A percentile compares a stretch with the other conserved stretches of the same genome.
Conservation (phyloP, 768 basidiomycete genomes). For the Mycena indigotica region DNA sequence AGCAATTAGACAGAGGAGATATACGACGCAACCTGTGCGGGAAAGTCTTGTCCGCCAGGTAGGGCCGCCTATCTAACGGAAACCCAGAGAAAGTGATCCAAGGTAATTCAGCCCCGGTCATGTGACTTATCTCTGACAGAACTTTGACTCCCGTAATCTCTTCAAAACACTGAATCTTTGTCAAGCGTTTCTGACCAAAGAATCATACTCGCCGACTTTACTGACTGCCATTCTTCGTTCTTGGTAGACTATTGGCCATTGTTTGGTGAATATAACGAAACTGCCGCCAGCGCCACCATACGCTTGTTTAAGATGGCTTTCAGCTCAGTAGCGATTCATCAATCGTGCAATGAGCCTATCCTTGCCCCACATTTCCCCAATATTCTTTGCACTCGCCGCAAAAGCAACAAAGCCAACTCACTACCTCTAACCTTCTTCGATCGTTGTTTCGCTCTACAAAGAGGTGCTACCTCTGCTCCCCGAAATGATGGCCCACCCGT, state of each 20-base stretch:
- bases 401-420: constrained; percentile 89
- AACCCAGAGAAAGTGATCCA: constrained; percentile 80
- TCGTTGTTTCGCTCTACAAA: constrained; percentile 95
- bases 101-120: constrained; percentile 47
- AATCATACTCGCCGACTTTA: constrained; percentile 75
- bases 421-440: constrained; percentile 89
- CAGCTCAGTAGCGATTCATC: constrained; percentile 75
- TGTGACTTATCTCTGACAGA: constrained; percentile 13
- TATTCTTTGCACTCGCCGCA: constrained; percentile 88
- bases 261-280: constrained; percentile 84
- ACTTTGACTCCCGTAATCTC: constrained; percentile 78
- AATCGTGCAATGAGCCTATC: constrained; percentile 82
- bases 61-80: constrained; percentile 73
- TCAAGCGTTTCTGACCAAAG: constrained; percentile 79
- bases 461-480: constrained; percentile 95
- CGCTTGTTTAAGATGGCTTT: constrained; percentile 97
- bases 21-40: constrained; percentile 69
- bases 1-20: constrained; percentile 41
- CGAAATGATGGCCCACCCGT: constrained; percentile 97
- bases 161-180: constrained; percentile 87
- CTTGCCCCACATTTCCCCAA: constrained; percentile 92
- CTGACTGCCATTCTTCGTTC: constrained; percentile 89
- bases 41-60: constrained; percentile 82
- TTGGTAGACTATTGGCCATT: constrained; percentile 79
- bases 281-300: constrained; percentile 80